Conservation (phyloP, 345 rosid species). For the Microcos paniculata region DNA sequence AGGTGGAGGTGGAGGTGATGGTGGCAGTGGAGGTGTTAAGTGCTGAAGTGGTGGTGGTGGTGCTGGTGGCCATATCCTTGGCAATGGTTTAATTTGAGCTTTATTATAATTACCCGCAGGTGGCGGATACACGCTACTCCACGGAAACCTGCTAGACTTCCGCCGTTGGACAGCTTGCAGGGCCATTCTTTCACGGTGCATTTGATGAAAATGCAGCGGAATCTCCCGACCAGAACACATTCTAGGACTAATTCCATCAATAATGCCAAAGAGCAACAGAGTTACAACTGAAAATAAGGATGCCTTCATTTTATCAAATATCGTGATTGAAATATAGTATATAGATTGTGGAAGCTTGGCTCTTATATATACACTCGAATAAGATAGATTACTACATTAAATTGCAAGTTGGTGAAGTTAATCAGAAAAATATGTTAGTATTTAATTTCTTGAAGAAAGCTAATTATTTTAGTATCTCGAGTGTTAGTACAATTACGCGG, state of each 20-base stretch:
- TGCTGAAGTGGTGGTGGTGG: not conserved
- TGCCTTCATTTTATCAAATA: not conserved
- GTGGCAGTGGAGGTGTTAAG: not conserved
- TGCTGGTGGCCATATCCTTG: not conserved
- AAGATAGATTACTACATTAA: not conserved
- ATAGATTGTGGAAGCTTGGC: not conserved
- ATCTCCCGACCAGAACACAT: not conserved
- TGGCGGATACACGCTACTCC: not conserved
- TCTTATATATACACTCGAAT: not conserved
- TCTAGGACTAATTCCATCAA: not conserved
- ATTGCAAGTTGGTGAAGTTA: not conserved
- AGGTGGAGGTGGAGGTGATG: not conserved
- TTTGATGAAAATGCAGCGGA: not conserved
- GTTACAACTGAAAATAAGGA: not conserved
- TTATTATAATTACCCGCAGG: not conserved
- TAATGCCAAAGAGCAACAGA: not conserved
- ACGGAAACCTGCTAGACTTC: not conserved
- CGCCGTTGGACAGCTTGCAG: not conserved
- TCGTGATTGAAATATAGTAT: not conserved
- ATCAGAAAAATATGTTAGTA: not conserved
- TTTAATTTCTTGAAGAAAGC: not conserved
- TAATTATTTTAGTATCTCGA: not conserved
- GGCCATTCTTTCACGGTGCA: not conserved
- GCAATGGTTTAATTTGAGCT: not conserved
- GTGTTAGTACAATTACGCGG: not conserved